A percentile compares a stretch with the other conserved stretches of the same genome.
phyloP scores from a whole-genome alignment of 805 yeast genomes.

The Metschnikowia arizonensis region DNA sequence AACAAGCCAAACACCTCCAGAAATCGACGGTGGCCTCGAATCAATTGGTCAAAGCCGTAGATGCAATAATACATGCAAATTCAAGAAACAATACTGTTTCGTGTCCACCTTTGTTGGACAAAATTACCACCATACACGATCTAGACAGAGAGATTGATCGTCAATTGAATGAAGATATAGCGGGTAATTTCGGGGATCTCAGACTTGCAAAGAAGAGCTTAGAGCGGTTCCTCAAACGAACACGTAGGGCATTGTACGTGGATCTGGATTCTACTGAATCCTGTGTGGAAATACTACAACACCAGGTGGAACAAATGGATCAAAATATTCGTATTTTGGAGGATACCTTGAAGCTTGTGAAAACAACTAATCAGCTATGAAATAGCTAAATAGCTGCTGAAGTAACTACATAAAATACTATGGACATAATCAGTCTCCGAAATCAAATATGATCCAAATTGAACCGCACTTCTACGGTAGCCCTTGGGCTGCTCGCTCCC shows the following conservation, averaged over 20 bases:
- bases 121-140: constrained; percentile 39
- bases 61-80: constrained; percentile 24
- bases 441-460: not conserved
- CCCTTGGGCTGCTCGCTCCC: constrained; percentile 54
- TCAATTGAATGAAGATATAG: constrained; percentile 34
- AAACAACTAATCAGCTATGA: not conserved
- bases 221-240: constrained; percentile 6
- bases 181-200: constrained; percentile 18
- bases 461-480: constrained; percentile 10
- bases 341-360: constrained; percentile 35
- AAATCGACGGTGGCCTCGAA: constrained; percentile 25
- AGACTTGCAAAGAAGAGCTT: constrained; percentile 12
- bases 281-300: constrained; percentile 18
- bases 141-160: constrained; percentile 34
- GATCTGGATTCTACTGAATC: constrained; percentile 6
- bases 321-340: constrained; percentile 71
- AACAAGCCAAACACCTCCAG: constrained; percentile 26
- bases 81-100: constrained; percentile 18
- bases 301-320: constrained; percentile 63
- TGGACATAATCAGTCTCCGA: not conserved
- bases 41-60: constrained; percentile 24
- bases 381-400: too few species aligned
- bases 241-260: constrained; percentile 13
- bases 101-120: constrained; percentile 25
- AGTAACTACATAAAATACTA: too few species aligned